phyloP scores from a whole-genome alignment of 2,329 filamentous ascomycete genomes.

The Pseudodiploospora longispora region DNA sequence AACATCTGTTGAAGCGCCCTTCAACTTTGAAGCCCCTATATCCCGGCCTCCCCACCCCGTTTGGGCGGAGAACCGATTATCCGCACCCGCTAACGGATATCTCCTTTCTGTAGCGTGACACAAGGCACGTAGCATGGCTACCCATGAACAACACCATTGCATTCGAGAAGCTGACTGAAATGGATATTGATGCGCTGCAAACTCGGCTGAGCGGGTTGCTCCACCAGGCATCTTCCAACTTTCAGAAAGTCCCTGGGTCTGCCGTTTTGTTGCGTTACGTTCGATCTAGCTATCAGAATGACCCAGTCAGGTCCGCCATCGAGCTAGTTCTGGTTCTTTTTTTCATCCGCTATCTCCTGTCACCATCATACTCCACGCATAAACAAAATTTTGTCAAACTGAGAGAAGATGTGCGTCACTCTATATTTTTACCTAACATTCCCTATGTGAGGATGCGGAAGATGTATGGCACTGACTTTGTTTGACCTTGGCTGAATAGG shows the following conservation, averaged over 20 bases:
- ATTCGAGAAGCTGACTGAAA: constrained; percentile 18
- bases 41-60: no score
- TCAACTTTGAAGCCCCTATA: no score
- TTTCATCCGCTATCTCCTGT: constrained; percentile 85
- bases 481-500: constrained; percentile 31
- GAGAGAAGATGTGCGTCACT: constrained; percentile 57
- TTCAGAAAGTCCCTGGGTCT: constrained; percentile 88
- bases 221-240: constrained; percentile 51
- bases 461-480: no score
- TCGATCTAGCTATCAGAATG: constrained; percentile 94
- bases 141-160: no score
- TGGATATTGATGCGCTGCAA: constrained; percentile 59
- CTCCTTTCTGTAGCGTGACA: no score
- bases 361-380: constrained; percentile 85
- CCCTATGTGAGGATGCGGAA: background rate
- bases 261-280: constrained; percentile 93
- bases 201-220: constrained; percentile 40
- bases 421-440: background rate
- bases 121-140: no score
- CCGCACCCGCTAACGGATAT: no score
- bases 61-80: no score
- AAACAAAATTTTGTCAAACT: constrained; percentile 85
- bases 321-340: constrained; percentile 93
- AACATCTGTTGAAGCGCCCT: no score
- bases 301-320: constrained; percentile 86